These are phyloP conservation scores for Podaxis sp. DNA, from an alignment of 768 basidiomycete genomes.

Conservation along the genomic window DNA sequence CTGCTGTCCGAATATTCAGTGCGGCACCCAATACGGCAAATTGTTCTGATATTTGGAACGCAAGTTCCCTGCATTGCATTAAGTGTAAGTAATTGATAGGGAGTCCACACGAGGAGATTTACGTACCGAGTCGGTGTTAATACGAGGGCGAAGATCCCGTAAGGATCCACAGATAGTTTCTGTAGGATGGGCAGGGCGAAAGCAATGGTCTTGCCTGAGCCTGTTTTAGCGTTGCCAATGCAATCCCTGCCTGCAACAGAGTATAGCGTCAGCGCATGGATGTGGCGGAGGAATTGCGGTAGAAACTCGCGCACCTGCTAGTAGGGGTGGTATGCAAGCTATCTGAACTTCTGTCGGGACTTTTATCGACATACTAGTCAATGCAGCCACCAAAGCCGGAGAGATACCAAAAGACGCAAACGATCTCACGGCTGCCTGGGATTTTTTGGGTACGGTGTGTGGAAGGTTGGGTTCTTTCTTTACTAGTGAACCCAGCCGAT, in stretches of 20 bases:
- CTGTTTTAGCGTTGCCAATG: constrained; percentile 97
- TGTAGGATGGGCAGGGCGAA: constrained; percentile 96
- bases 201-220: constrained; percentile 96
- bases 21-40: constrained; percentile 87
- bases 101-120: not conserved
- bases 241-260: constrained; percentile 79
- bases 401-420: constrained; percentile 66
- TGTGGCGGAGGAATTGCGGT: not conserved
- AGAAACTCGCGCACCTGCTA: constrained; percentile 56
- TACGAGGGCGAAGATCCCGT: constrained; percentile 91
- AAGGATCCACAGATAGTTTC: constrained; percentile 83
- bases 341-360: constrained; percentile 85
- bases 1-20: constrained; percentile 79
- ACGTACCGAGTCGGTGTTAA: constrained; percentile 91
- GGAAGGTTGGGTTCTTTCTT: constrained; percentile 10
- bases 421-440: constrained; percentile 24
- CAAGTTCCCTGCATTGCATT: constrained; percentile 71
- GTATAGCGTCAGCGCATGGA: not conserved
- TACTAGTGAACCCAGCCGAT: constrained; percentile 21
- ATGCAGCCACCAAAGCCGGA: constrained; percentile 55
- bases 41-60: constrained; percentile 97
- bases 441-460: constrained; percentile 15
- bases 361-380: constrained; percentile 82
- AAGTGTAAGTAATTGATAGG: not conserved
- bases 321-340: constrained; percentile 86